These are phyloP conservation scores for Colletotrichum lini DNA, from an alignment of 2,329 filamentous ascomycete species.

Conservation along the genomic window DNA sequence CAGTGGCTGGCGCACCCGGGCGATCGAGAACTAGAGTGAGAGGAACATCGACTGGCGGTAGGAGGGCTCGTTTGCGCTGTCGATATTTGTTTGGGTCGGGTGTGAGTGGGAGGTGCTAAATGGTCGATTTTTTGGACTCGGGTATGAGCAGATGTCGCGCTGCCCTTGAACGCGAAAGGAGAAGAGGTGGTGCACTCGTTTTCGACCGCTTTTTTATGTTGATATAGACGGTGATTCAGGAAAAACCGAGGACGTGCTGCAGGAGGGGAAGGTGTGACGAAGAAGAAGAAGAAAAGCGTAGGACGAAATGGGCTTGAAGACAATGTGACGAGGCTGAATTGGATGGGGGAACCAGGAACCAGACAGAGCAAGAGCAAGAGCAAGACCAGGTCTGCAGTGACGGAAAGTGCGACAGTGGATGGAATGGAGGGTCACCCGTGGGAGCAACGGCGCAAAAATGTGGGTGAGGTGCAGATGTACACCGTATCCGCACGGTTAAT, in stretches of 20 bases:
- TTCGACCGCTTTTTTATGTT: not conserved
- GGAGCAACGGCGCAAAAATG: constrained; percentile 17
- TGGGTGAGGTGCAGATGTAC: constrained; percentile 9
- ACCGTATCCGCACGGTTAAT: not conserved
- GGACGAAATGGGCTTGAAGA: not conserved
- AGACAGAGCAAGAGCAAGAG: not conserved
- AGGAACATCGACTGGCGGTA: constrained; percentile 38
- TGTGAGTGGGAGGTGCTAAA: constrained; percentile 1
- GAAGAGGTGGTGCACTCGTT: not conserved
- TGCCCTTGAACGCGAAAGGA: not conserved
- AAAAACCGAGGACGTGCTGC: not conserved
- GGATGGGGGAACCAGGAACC: constrained; percentile 16
- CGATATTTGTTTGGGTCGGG: not conserved
- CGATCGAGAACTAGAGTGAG: constrained; percentile 27
- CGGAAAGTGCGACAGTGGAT: constrained; percentile 38
- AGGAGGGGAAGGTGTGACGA: not conserved
- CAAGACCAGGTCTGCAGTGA: constrained; percentile 36
- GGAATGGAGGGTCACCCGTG: constrained; percentile 35
- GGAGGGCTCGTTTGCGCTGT: not conserved
- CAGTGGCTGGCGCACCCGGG: constrained; percentile 45
- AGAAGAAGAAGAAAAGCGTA: constrained; percentile 1
- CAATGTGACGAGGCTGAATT: constrained; percentile 29
- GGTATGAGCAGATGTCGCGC: not conserved
- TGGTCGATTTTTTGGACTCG: constrained; percentile 7
- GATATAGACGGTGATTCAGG: not conserved